Percentiles rank a stretch among this genome's conserved stretches.
phyloP scores from a whole-genome alignment of 2,329 filamentous ascomycete species.

The Phoma sp. region DNA sequence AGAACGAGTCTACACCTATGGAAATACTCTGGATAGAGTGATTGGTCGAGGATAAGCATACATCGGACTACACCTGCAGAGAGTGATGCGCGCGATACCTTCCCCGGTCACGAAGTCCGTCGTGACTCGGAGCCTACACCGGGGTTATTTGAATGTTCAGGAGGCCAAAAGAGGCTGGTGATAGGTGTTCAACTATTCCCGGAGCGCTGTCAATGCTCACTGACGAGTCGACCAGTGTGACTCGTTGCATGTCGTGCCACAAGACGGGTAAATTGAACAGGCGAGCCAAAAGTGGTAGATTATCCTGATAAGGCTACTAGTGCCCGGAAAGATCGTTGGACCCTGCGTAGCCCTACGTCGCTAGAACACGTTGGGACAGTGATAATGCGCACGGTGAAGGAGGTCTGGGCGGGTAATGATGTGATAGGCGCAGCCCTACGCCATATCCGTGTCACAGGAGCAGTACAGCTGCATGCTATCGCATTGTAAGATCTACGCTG shows the following conservation, averaged over 20 bases:
- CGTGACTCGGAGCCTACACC: neutral
- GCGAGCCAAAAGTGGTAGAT: neutral
- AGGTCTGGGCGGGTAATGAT: neutral
- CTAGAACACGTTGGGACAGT: neutral
- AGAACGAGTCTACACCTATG: no score
- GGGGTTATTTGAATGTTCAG: neutral
- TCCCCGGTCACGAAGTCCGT: neutral
- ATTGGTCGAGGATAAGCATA: neutral
- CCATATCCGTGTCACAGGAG: neutral
- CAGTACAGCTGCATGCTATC: neutral
- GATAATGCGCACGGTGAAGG: constrained; percentile 10
- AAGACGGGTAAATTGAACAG: neutral
- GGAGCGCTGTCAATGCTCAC: neutral
- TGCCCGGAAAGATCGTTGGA: constrained; percentile 1
- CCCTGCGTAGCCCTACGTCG: constrained; percentile 5
- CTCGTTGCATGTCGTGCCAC: neutral
- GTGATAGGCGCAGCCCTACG: constrained; percentile 6
- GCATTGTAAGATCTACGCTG: neutral
- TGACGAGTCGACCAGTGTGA: neutral
- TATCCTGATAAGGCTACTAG: constrained; percentile 1
- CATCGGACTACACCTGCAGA: neutral
- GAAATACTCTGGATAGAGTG: neutral
- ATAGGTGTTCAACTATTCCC: neutral
- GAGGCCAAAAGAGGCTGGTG: neutral
- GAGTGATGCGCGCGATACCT: neutral